Conservation (phyloP, 2,329 filamentous ascomycete species). For the Colletotrichum chlorophyti region DNA sequence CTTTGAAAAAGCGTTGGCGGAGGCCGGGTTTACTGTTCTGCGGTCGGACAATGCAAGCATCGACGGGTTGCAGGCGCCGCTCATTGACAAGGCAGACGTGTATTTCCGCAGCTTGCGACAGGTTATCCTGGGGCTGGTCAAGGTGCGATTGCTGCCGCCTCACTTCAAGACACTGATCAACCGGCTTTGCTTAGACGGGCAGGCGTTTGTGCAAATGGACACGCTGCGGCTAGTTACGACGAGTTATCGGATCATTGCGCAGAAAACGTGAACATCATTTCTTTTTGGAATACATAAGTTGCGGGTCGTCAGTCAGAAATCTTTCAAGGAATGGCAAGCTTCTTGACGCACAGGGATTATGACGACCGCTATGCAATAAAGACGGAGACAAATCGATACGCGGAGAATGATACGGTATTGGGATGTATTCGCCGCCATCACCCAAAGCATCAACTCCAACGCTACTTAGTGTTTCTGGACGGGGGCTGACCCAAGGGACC, state of each 20-base stretch:
- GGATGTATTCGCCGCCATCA: too few species aligned
- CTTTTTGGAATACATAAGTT: too few species aligned
- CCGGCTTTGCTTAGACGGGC: conserved; percentile 57
- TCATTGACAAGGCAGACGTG: conserved; percentile 60
- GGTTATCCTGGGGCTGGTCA: conserved; percentile 55
- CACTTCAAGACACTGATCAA: conserved; percentile 62
- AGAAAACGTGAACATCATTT: conserved; percentile 45
- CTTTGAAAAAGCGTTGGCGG: conserved; percentile 51
- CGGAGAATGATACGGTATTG: too few species aligned
- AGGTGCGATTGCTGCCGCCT: conserved; percentile 51
- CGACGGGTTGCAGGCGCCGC: conserved; percentile 55
- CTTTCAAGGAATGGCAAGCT: too few species aligned
- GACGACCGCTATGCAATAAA: too few species aligned
- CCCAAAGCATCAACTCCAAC: too few species aligned
- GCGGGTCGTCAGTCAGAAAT: too few species aligned
- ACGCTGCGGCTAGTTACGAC: conserved; percentile 58
- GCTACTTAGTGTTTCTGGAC: too few species aligned
- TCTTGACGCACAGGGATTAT: too few species aligned
- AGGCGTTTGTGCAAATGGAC: conserved; percentile 64
- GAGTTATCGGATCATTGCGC: conserved; percentile 59
- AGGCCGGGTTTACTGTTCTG: conserved; percentile 54
- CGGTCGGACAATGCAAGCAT: conserved; percentile 59
- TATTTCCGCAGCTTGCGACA: conserved; percentile 59
- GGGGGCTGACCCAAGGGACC: too few species aligned
- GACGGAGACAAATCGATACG: too few species aligned